Conservation (phyloP, 257 asterid species). For the Nicotiana obtusifolia region DNA sequence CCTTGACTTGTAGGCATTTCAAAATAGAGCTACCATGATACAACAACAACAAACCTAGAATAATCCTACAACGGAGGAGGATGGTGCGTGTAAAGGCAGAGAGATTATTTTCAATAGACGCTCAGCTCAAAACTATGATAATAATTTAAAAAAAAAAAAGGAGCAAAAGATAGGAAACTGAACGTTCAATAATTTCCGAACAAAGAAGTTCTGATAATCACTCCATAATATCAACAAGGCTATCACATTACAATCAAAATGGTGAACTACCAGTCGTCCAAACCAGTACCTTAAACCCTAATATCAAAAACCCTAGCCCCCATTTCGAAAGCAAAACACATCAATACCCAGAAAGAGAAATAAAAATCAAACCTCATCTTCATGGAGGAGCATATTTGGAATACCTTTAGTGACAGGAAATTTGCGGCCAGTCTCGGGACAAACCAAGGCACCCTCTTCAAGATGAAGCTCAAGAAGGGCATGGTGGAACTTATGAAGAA, state of each 20-base stretch:
- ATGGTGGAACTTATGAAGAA: conserved; percentile 73
- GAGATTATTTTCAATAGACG: no score
- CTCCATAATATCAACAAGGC: conserved; percentile 1
- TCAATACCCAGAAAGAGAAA: not conserved
- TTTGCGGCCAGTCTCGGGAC: conserved; percentile 81
- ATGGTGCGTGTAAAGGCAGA: no score
- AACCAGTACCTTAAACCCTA: conserved; percentile 11
- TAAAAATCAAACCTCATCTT: conserved; percentile 65
- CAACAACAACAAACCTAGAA: no score
- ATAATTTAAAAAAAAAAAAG: no score
- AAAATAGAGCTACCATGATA: not conserved
- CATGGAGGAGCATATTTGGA: conserved; percentile 93
- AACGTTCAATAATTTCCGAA: not conserved
- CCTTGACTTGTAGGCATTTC: not conserved
- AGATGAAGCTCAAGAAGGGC: conserved; percentile 91
- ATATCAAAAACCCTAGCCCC: not conserved
- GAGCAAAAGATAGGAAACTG: no score
- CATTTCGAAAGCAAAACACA: conserved; percentile 15
- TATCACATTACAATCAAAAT: not conserved
- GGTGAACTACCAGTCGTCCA: not conserved
- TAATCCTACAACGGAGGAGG: no score
- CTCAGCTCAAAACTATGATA: no score
- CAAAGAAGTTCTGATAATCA: not conserved
- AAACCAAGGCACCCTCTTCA: conserved; percentile 79
- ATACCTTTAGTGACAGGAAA: conserved; percentile 85